Evolutionary conservation across 169 alveolate species (phyloP), one percentile per base, ranked within the genome.

Genomic region (Plasmodium berghei): DNA sequence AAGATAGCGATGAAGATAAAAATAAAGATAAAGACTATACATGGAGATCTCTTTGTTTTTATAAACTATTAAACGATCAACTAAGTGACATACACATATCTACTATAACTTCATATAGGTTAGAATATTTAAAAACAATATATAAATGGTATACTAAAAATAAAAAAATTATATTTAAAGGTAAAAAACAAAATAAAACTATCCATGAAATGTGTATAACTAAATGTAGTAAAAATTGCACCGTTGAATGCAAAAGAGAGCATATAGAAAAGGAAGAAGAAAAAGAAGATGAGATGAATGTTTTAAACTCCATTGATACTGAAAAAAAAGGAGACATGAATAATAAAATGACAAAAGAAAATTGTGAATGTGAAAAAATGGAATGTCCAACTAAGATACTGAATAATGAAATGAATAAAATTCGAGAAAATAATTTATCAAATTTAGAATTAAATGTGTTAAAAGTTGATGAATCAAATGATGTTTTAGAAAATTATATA

Each of bases 51-150:
- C 49, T 75, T 5, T 75, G 89, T 45, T 75, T 75, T 42, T 75
- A 75, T 45, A 75, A 75, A 75, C n/a, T 75, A 42, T 20, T 75
- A 2, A 58, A 75, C 12, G 89, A 75, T 16, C 63, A 75, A 70
- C 48, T 75, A 46, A 75, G 52, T 8, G 89, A 75, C 20, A 58
- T 75, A 26, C 89, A 75, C 45, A 75, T 75, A 49, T 75, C 77
- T 58, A 75, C 89, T 5, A 75, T 75, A 8, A 63, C 89, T 16
- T 75, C 89, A 1, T 75, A 75, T 34, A 52, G 89, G 55, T 26
- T 63, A 46, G 9, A 64, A 26, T 75, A 64, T 28, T 34, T 75
- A 58, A 75, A 62, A 48, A 75, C 89, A 1, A 75, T 75, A 20
- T 75, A 75, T 49, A 42, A 18, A 22, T 75, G 89, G 89, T 75